Percentiles rank a stretch among this genome's conserved stretches.
Conservation (phyloP, 75 land plant species). For the Adiantum capillusveneris region DNA sequence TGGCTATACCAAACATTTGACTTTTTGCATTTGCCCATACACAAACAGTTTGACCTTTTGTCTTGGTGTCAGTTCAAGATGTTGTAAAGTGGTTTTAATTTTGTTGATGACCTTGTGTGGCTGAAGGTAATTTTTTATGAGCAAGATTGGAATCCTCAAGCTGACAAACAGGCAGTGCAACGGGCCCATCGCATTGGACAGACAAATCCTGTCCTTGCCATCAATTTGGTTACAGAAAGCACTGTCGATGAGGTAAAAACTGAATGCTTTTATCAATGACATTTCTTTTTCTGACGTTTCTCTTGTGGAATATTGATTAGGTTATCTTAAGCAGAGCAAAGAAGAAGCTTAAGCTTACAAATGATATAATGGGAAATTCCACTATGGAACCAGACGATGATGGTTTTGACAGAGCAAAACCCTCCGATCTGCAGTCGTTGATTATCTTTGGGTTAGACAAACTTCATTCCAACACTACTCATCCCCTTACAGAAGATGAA, state of each 20-base stretch:
- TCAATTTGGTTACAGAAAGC: conserved; percentile 55
- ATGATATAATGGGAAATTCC: conserved; percentile 53
- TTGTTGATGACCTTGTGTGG: too few relatives aligned
- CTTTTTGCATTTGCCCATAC: too few relatives aligned
- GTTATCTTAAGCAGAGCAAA: conserved; percentile 81
- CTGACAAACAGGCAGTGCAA: conserved; percentile 89
- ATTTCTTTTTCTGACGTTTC: too few relatives aligned
- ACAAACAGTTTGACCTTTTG: too few relatives aligned
- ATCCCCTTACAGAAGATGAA: conserved; percentile 3
- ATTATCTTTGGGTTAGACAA: conserved; percentile 63
- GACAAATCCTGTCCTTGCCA: conserved; percentile 60
- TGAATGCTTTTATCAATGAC: too few relatives aligned
- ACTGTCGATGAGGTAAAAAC: conserved; percentile 71
- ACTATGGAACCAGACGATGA: conserved; percentile 18
- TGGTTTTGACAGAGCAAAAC: conserved; percentile 18
- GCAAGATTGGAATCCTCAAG: conserved; percentile 99
- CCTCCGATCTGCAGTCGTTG: conserved; percentile 50
- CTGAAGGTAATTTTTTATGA: conserved; percentile 84
- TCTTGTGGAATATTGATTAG: conserved; percentile 15
- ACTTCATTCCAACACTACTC: conserved; percentile 36
- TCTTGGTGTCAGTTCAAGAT: too few relatives aligned
- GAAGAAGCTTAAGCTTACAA: conserved; percentile 67
- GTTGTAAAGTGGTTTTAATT: too few relatives aligned
- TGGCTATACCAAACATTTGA: too few relatives aligned
- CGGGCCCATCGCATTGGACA: conserved; percentile 93